Conservation (phyloP, 371 early-diverging fungal genomes). For the Syncephalastrum monosporum region DNA sequence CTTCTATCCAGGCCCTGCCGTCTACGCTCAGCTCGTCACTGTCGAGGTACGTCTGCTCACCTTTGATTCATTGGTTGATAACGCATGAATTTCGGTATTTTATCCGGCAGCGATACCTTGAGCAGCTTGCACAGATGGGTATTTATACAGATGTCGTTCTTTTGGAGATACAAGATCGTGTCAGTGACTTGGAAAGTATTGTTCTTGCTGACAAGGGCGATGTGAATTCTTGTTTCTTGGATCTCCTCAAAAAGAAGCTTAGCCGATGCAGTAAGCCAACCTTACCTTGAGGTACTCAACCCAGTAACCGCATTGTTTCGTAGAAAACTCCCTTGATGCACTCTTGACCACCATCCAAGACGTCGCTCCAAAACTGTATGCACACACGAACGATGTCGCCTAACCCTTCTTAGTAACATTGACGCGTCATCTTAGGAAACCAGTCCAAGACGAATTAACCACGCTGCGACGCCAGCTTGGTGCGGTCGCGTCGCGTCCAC, state of each 20-base stretch:
- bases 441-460: constrained; percentile 63
- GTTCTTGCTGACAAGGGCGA: constrained; percentile 47
- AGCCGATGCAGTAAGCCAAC: constrained; percentile 50
- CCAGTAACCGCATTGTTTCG: constrained; percentile 6
- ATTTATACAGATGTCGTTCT: constrained; percentile 66
- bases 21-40: constrained; percentile 76
- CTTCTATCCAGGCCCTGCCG: constrained; percentile 55
- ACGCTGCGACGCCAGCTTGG: constrained; percentile 64
- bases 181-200: constrained; percentile 60
- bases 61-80: too few relatives aligned
- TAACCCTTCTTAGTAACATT: too few relatives aligned
- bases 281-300: background rate
- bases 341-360: constrained; percentile 38
- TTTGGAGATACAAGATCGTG: constrained; percentile 57
- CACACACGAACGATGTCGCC: background rate
- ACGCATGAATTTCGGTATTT: background rate
- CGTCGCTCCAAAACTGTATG: constrained; percentile 45
- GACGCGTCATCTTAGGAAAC: constrained; percentile 38
- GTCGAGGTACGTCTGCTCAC: constrained; percentile 57
- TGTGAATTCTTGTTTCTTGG: constrained; percentile 45
- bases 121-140: constrained; percentile 66
- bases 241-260: constrained; percentile 57
- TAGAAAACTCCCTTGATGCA: constrained; percentile 25
- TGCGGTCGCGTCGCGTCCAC: constrained; percentile 43
- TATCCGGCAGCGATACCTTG: constrained; percentile 64